phyloP scores from a whole-genome alignment of 768 basidiomycete genomes.

The Dioszegia hungarica region DNA sequence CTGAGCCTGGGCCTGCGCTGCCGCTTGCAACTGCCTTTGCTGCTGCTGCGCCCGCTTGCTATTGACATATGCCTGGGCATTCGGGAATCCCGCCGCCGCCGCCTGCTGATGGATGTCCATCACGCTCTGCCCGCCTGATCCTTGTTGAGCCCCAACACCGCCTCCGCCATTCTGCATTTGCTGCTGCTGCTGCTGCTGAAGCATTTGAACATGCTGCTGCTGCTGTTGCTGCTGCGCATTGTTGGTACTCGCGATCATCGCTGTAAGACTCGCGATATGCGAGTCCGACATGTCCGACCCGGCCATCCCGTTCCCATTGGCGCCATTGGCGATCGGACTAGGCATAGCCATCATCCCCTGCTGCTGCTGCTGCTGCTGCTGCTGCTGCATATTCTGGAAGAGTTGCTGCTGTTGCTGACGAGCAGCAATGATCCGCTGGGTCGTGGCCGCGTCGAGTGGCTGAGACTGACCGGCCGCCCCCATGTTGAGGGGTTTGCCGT shows the following conservation, averaged over 20 bases:
- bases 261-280: background rate
- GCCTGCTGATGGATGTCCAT: slow-evolving; percentile 3
- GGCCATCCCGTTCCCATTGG: background rate
- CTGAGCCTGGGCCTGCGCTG: too few relatives aligned
- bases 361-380: slow-evolving; percentile 6
- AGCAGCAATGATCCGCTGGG: slow-evolving; percentile 3
- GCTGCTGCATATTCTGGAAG: background rate
- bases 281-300: slow-evolving; percentile 1
- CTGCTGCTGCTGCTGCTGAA: background rate
- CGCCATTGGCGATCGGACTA: background rate
- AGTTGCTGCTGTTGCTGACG: slow-evolving; percentile 8
- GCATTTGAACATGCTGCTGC: background rate
- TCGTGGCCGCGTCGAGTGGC: background rate
- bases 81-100: background rate
- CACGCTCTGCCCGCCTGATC: background rate
- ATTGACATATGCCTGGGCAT: slow-evolving; percentile 5
- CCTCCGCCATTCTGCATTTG: slow-evolving; percentile 3
- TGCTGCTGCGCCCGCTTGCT: background rate
- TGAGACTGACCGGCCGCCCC: background rate
- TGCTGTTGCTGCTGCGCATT: slow-evolving; percentile 4
- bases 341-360: too few relatives aligned
- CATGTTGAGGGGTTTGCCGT: background rate
- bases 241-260: slow-evolving; percentile 3
- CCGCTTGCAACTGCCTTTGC: slow-evolving; percentile 2
- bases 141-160: background rate